phyloP scores from a whole-genome alignment of 2,329 filamentous ascomycete genomes.

The Fusarium stilboides region DNA sequence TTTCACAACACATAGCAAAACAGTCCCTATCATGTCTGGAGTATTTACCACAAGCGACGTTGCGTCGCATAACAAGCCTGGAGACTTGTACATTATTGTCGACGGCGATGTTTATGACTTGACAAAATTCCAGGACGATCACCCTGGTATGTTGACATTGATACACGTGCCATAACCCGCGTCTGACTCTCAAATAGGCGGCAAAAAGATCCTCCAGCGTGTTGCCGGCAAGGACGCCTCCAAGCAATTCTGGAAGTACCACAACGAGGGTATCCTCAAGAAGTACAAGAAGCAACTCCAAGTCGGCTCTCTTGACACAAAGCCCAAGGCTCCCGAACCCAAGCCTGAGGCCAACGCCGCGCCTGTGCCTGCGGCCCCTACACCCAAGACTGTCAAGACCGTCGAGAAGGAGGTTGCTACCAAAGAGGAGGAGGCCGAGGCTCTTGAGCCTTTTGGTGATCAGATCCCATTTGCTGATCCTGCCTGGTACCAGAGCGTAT shows the following conservation, averaged over 20 bases:
- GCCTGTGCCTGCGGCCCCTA: conserved; percentile 52
- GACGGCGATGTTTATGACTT: conserved; percentile 97
- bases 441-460: conserved; percentile 87
- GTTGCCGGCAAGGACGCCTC: conserved; percentile 77
- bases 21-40: conserved; percentile 80
- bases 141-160: conserved; percentile 74
- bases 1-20: conserved; percentile 6
- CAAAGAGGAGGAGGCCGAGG: conserved; percentile 72
- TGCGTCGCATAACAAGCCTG: conserved; percentile 89
- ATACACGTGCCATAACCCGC: conserved; percentile 1
- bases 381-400: conserved; percentile 55
- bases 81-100: conserved; percentile 89
- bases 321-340: conserved; percentile 85
- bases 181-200: conserved; percentile 58
- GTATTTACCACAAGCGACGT: conserved; percentile 89
- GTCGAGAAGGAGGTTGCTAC: conserved; percentile 62
- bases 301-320: conserved; percentile 90
- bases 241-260: conserved; percentile 80
- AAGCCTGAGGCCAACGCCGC: conserved; percentile 77
- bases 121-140: conserved; percentile 88
- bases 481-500: conserved; percentile 92
- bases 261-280: conserved; percentile 89
- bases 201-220: conserved; percentile 75
- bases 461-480: conserved; percentile 94
- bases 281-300: conserved; percentile 85